Conservation (phyloP, 352 stramenopile species). For the Globisporangium parvum region DNA sequence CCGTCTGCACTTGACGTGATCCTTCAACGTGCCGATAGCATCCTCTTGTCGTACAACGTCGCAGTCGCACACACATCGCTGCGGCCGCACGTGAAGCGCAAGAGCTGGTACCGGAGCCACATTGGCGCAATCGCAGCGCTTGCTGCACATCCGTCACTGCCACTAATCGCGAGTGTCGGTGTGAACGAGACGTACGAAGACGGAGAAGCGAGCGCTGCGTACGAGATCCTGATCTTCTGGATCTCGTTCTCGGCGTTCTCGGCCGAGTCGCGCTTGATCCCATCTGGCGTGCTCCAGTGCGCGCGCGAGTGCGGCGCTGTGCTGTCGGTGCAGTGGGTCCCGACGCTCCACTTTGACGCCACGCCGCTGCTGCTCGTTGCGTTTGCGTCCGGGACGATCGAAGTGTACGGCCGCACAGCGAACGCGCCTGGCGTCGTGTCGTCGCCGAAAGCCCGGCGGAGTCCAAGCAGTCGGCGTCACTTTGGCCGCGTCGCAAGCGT, state of each 20-base stretch:
- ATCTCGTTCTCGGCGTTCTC: constrained; percentile 80
- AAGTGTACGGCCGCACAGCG: constrained; percentile 55
- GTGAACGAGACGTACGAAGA: constrained; percentile 7
- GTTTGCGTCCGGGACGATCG: constrained; percentile 47
- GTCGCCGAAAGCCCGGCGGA: constrained; percentile 27
- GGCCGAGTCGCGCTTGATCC: constrained; percentile 69
- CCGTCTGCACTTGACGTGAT: constrained; percentile 74
- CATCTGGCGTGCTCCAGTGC: constrained; percentile 65
- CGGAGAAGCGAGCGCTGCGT: constrained; percentile 15
- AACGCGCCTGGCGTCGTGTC: constrained; percentile 50
- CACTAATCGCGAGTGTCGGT: constrained; percentile 67
- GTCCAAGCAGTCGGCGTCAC: constrained; percentile 8
- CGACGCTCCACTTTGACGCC: constrained; percentile 75
- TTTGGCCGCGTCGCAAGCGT: constrained; percentile 38
- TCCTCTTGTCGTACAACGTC: constrained; percentile 72
- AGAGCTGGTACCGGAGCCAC: constrained; percentile 76
- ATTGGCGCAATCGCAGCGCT: constrained; percentile 63
- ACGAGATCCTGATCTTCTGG: constrained; percentile 81
- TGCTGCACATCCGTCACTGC: constrained; percentile 66
- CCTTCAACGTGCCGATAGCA: constrained; percentile 64
- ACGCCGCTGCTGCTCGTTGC: constrained; percentile 66
- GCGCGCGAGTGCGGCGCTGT: constrained; percentile 36
- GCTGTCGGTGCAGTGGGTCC: constrained; percentile 77
- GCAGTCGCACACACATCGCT: constrained; percentile 27
- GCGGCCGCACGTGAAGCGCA: constrained; percentile 55